These are phyloP conservation scores for Cenococcum geophilum DNA, from an alignment of 495 filamentous ascomycete species.

Conservation along the genomic window DNA sequence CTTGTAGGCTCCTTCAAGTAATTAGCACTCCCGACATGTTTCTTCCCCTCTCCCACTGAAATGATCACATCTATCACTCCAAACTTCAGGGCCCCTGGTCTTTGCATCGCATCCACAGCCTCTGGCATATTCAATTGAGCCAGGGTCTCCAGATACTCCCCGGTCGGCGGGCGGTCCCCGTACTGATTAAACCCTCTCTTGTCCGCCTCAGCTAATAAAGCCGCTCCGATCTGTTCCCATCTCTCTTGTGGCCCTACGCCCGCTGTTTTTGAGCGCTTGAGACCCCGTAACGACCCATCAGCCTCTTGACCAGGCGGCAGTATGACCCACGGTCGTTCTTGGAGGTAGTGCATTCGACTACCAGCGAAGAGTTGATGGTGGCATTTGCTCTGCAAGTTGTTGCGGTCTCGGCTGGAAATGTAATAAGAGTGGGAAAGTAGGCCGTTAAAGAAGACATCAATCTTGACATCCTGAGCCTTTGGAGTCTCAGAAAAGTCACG, in stretches of 20 bases:
- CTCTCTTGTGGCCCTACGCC: constrained; percentile 23
- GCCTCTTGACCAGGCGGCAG: constrained; percentile 31
- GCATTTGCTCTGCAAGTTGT: constrained; percentile 12
- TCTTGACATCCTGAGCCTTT: constrained; percentile 33
- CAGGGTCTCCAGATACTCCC: constrained; percentile 39
- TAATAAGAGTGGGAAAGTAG: constrained; percentile 34
- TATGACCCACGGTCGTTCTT: constrained; percentile 43
- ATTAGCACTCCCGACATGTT: constrained; percentile 17
- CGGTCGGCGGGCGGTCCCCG: constrained; percentile 34
- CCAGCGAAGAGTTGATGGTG: constrained; percentile 37
- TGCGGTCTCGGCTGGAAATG: constrained; percentile 18
- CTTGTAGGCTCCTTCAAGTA: constrained; percentile 31
- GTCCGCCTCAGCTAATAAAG: constrained; percentile 36
- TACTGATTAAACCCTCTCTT: constrained; percentile 29
- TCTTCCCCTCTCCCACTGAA: constrained; percentile 34
- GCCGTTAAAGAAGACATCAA: constrained; percentile 46
- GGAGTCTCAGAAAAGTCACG: neutral
- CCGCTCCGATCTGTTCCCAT: constrained; percentile 35
- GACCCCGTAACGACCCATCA: constrained; percentile 18
- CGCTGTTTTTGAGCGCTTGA: constrained; percentile 4
- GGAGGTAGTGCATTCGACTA: constrained; percentile 28
- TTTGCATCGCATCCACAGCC: constrained; percentile 28
- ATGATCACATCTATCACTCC: constrained; percentile 44
- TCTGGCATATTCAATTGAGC: constrained; percentile 35
- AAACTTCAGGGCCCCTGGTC: constrained; percentile 28